These are phyloP conservation scores for Alternaria sp. DNA, from an alignment of 2,329 filamentous ascomycete genomes.

Conservation along the genomic window DNA sequence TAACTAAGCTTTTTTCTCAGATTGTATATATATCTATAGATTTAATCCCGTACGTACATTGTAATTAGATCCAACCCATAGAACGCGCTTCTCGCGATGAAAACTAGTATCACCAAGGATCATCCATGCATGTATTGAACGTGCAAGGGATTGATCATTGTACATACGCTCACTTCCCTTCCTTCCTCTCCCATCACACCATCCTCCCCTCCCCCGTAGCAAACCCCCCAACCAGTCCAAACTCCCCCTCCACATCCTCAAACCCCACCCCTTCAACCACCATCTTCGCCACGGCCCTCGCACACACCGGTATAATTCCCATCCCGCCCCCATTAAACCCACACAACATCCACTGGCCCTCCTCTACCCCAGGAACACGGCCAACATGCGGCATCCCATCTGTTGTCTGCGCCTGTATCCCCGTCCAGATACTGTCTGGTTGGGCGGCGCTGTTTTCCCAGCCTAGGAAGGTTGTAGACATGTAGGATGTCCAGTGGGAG, in stretches of 20 bases:
- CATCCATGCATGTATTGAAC: not conserved
- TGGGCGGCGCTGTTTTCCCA: not conserved
- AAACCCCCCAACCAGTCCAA: not conserved
- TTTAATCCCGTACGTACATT: not conserved
- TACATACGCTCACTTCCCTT: too few relatives aligned
- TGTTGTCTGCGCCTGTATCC: not conserved
- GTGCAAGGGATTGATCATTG: not conserved
- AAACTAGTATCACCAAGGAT: not conserved
- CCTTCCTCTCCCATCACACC: too few relatives aligned
- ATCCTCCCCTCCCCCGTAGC: not conserved
- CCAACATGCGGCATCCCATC: not conserved
- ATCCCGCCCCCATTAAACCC: not conserved
- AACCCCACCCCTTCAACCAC: not conserved
- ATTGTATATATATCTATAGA: not conserved
- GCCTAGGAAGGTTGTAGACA: not conserved
- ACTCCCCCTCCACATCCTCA: not conserved
- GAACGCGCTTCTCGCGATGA: constrained; percentile 6
- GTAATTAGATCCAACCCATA: not conserved
- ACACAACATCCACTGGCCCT: not conserved
- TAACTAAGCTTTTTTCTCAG: not conserved
- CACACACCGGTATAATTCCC: not conserved
- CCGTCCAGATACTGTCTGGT: not conserved
- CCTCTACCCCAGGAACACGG: not conserved
- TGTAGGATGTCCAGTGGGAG: not conserved
- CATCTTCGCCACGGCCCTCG: not conserved